Conservation (phyloP, 371 early-diverging fungal species). For the Apophysomyces ossiformis region DNA sequence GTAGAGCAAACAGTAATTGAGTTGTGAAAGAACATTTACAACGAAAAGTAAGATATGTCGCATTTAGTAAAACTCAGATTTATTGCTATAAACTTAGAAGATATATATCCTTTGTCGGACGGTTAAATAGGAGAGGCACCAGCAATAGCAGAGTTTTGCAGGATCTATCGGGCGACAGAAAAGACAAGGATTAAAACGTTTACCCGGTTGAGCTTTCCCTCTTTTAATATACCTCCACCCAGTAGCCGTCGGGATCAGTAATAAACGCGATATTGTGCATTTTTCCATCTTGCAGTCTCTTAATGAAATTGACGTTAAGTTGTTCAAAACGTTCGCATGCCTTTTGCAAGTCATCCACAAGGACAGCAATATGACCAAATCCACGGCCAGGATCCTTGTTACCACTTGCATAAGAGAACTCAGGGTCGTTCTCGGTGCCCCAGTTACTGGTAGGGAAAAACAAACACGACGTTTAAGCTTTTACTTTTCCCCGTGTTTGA, state of each 20-base stretch:
- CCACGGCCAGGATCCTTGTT: slow-evolving; percentile 75
- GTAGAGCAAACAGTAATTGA: too few relatives aligned
- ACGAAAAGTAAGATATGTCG: too few relatives aligned
- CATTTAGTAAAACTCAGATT: too few relatives aligned
- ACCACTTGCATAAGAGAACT: slow-evolving; percentile 76
- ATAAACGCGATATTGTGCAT: slow-evolving; percentile 90
- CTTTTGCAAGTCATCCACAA: slow-evolving; percentile 81
- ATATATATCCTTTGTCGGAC: neutral
- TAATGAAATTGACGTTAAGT: slow-evolving; percentile 76
- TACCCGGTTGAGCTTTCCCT: neutral
- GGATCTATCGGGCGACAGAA: slow-evolving; percentile 15
- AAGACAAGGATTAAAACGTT: neutral
- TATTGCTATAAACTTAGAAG: too few relatives aligned
- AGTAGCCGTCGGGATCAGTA: slow-evolving; percentile 89
- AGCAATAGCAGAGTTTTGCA: slow-evolving; percentile 27
- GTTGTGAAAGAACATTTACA: too few relatives aligned
- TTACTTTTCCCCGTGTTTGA: neutral
- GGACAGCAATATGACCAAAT: slow-evolving; percentile 84
- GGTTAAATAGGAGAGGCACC: slow-evolving; percentile 18
- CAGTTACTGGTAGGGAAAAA: slow-evolving; percentile 62
- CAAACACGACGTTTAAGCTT: slow-evolving; percentile 2
- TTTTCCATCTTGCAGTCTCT: slow-evolving; percentile 76
- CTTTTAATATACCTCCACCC: slow-evolving; percentile 61
- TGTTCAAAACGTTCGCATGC: slow-evolving; percentile 79
- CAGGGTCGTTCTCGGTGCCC: slow-evolving; percentile 80